Conservation (phyloP, 2,329 filamentous ascomycete species). For the Stemphylium vesicarium region DNA sequence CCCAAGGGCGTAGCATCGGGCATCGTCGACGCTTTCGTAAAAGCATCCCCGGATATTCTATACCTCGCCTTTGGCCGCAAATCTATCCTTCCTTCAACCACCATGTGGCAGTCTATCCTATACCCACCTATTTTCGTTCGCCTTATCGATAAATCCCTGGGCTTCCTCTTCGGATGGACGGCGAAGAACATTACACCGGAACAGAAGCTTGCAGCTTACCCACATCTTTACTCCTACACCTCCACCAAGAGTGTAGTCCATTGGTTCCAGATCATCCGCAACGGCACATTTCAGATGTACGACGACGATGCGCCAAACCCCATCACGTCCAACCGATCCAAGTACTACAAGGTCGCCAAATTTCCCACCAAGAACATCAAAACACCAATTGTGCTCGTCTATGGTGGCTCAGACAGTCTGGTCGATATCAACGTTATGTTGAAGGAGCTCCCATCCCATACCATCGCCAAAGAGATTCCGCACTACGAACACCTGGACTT, state of each 20-base stretch:
- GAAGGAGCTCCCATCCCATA: constrained; percentile 82
- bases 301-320: constrained; percentile 89
- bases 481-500: constrained; percentile 98
- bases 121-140: constrained; percentile 94
- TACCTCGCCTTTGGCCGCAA: constrained; percentile 92
- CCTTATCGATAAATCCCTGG: constrained; percentile 80
- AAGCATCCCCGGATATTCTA: constrained; percentile 88
- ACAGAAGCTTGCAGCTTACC: constrained; percentile 94
- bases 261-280: constrained; percentile 99
- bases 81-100: constrained; percentile 88
- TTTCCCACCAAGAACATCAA: constrained; percentile 98
- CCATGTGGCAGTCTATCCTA: constrained; percentile 95
- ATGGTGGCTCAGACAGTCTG: constrained; percentile 90
- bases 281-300: constrained; percentile 96
- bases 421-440: constrained; percentile 95
- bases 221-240: constrained; percentile 95
- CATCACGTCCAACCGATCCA: constrained; percentile 71
- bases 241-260: constrained; percentile 97
- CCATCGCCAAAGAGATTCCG: constrained; percentile 82
- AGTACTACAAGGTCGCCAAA: constrained; percentile 94
- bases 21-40: constrained; percentile 90
- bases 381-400: constrained; percentile 90
- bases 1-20: constrained; percentile 88
- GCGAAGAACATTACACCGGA: constrained; percentile 80
- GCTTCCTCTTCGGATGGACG: constrained; percentile 89